Base-by-base conservation (phyloP, 768 basidiomycete genomes). In the Suillus discolor region DNA sequence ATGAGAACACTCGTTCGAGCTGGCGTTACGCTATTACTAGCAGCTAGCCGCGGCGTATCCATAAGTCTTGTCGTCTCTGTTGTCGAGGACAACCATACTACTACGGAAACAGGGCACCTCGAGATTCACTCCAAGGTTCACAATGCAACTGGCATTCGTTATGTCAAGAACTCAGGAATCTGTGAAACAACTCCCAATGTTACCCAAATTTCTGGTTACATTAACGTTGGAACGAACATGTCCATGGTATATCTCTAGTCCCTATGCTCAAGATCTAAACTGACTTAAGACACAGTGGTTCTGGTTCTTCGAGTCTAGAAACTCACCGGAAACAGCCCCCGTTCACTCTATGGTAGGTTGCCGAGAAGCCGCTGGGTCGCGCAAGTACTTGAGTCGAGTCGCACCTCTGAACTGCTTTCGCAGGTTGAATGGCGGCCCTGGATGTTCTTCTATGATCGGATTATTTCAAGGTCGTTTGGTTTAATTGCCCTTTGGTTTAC, bases 301-400 rank as follows among this genome's bases (percentile, higher is more conserved):
- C 71, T 90, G 89, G 87, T 90, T 89, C 74, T 91, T 90, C 61
- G 89, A 87, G 67, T 82, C 89, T 3, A 81, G 89, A 16, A 75
- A 84, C 34, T 77, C 80, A 4, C 86, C 89, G 0, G 84, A 87
- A 57, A 86, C 82, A 2, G 88, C 89, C 0, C n/a, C 89, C 89
- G 0, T 86, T 91, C 70, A 88, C 88, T 2, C 78, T 90, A 25
- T 90, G 89, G 88, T 87, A 65, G 47, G 74, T 57, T 4, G 0
- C 23, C 49, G 4, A 5, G 45, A 47, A 15, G 36, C n/a, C n/a
- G n/a, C 36, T 38, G n/a, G n/a, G n/a, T n/a, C n/a, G 8, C 55
- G 0, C 6, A 20, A 45, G 23, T 38, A 4, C 8, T 13, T 38
- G 36, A 39, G 7, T 23, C n/a, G 38, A 15, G n/a, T 57, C 13